Conservation (phyloP, 1,284 basidiomycete genomes). For the Neonothopanus nambi region DNA sequence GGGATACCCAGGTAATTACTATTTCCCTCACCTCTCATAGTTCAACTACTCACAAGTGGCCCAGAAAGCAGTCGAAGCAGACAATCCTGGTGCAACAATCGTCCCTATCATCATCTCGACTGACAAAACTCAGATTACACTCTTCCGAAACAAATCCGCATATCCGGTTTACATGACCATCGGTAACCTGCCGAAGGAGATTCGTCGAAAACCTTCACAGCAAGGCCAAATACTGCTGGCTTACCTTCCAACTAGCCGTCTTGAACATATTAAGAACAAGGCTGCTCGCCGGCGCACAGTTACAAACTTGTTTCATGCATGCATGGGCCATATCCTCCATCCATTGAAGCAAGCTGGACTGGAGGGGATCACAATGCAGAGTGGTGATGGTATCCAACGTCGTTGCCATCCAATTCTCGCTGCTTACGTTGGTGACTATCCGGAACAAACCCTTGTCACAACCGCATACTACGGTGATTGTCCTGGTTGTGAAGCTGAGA, state of each 20-base stretch:
- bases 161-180: slow-evolving; percentile 46
- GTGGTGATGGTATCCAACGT: slow-evolving; percentile 19
- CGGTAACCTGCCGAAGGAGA: slow-evolving; percentile 43
- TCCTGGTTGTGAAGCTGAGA: neutral
- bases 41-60: too few relatives aligned
- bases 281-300: slow-evolving; percentile 27
- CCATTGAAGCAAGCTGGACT: slow-evolving; percentile 25
- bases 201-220: slow-evolving; percentile 34
- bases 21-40: neutral
- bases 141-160: slow-evolving; percentile 39
- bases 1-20: slow-evolving; percentile 4
- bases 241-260: slow-evolving; percentile 36
- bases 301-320: slow-evolving; percentile 40
- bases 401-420: too few relatives aligned
- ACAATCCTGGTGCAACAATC: too few relatives aligned
- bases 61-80: slow-evolving; percentile 77
- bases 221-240: slow-evolving; percentile 37
- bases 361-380: slow-evolving; percentile 25
- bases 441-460: slow-evolving; percentile 9
- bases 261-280: slow-evolving; percentile 32
- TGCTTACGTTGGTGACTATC: too few relatives aligned
- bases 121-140: too few relatives aligned
- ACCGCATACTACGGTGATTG: slow-evolving; percentile 1
- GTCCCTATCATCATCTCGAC: too few relatives aligned
- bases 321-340: slow-evolving; percentile 26